A percentile compares a stretch with the other conserved stretches of the same genome.
phyloP scores from a whole-genome alignment of 2,329 filamentous ascomycete genomes.

The Pestalotiopsis sp. region DNA sequence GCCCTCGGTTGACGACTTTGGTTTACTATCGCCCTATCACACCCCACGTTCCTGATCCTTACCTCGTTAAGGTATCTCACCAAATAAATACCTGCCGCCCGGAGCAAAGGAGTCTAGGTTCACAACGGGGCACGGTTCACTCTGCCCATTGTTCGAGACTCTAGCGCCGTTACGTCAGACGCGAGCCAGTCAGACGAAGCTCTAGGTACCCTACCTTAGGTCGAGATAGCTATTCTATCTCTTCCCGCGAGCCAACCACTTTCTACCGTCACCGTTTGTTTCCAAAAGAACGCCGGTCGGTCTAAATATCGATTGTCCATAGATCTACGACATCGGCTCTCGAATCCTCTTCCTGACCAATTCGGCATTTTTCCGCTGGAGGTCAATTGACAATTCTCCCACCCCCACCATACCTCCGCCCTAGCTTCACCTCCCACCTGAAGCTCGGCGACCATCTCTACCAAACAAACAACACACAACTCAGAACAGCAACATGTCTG shows the following conservation, averaged over 20 bases:
- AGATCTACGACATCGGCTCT: neutral
- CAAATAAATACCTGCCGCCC: neutral
- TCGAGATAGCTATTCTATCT: neutral
- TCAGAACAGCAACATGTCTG: constrained; percentile 12
- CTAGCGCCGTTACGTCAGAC: constrained; percentile 13
- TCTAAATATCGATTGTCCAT: neutral
- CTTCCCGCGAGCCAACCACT: constrained; percentile 1
- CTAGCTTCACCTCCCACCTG: neutral
- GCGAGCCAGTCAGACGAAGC: neutral
- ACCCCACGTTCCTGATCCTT: constrained; percentile 11
- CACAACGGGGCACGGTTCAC: neutral
- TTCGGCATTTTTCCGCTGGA: neutral
- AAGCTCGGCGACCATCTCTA: neutral
- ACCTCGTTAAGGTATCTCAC: neutral
- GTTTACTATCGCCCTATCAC: neutral
- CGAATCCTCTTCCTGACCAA: neutral
- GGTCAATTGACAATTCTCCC: neutral
- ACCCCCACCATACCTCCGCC: neutral
- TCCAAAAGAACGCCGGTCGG: neutral
- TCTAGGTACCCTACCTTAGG: neutral
- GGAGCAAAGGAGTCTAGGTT: neutral
- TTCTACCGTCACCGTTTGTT: neutral
- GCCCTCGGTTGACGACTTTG: neutral
- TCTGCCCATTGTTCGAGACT: neutral
- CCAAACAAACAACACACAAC: neutral